phyloP scores from a whole-genome alignment of 1,284 basidiomycete genomes.

The Paramarasmius palmivorus region DNA sequence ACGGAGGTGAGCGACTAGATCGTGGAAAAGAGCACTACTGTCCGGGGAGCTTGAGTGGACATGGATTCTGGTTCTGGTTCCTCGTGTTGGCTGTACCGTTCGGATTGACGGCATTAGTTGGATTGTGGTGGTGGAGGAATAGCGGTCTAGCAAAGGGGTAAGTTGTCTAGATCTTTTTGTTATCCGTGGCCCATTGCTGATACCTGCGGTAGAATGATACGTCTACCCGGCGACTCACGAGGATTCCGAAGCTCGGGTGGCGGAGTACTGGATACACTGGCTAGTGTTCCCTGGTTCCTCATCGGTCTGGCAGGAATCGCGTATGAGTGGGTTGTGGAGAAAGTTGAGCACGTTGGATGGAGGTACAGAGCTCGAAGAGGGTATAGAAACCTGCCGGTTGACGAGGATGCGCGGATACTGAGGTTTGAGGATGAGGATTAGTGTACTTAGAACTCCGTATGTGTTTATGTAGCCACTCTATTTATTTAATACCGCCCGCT shows the following conservation, averaged over 20 bases:
- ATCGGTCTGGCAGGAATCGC: constrained; percentile 76
- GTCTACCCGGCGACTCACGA: constrained; percentile 61
- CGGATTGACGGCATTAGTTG: constrained; percentile 70
- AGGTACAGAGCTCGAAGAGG: constrained; percentile 56
- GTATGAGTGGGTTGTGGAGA: constrained; percentile 62
- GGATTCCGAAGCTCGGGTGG: constrained; percentile 35
- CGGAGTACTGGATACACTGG: constrained; percentile 66
- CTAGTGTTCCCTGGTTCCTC: constrained; percentile 86
- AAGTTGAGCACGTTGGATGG: constrained; percentile 39
- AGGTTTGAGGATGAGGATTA: constrained; percentile 80
- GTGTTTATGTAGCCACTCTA: too few relatives aligned
- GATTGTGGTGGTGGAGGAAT: constrained; percentile 77
- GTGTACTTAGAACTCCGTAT: too few relatives aligned
- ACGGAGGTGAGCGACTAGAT: constrained; percentile 75
- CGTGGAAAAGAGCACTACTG: constrained; percentile 73
- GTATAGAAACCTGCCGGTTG: constrained; percentile 82
- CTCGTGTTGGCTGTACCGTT: constrained; percentile 76
- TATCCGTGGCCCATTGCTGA: constrained; percentile 8
- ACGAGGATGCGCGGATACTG: constrained; percentile 86
- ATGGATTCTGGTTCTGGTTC: constrained; percentile 82
- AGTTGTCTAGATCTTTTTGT: constrained; percentile 28
- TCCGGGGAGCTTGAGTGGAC: constrained; percentile 67
- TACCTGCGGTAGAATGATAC: constrained; percentile 61
- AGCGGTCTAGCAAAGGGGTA: constrained; percentile 74
- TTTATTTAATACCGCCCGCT: too few relatives aligned